phyloP scores from a whole-genome alignment of 1,284 basidiomycete species.

The Boletus sp. region DNA sequence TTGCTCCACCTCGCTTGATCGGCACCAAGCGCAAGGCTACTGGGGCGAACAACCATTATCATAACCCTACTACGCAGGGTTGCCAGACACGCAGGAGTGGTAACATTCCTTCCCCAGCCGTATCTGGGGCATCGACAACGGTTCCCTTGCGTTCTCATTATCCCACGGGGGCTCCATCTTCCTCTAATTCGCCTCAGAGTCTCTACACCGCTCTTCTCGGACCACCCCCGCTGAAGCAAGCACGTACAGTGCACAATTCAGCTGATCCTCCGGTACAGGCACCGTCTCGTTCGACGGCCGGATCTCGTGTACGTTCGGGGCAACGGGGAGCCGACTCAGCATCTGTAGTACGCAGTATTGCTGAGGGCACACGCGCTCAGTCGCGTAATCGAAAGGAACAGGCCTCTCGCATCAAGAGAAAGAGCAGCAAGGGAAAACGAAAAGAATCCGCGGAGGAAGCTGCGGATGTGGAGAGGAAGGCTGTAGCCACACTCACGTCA shows the following conservation, averaged over 20 bases:
- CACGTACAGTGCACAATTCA: conserved; percentile 71
- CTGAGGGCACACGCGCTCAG: conserved; percentile 46
- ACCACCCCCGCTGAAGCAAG: conserved; percentile 68
- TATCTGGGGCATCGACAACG: conserved; percentile 46
- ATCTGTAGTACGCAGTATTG: conserved; percentile 35
- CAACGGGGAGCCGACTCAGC: conserved; percentile 13
- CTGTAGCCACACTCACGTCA: conserved; percentile 73
- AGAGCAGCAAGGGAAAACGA: conserved; percentile 49
- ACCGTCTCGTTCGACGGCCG: conserved; percentile 38
- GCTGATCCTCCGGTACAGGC: conserved; percentile 65
- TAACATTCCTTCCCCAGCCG: conserved; percentile 40
- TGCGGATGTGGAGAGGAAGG: conserved; percentile 70
- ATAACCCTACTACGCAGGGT: conserved; percentile 49
- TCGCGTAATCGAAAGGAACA: conserved; percentile 31
- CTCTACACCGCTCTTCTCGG: conserved; percentile 72
- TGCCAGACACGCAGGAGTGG: conserved; percentile 31
- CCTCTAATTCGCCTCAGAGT: conserved; percentile 45
- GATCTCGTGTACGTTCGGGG: conserved; percentile 27
- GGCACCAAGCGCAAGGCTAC: conserved; percentile 56
- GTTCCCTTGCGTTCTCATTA: conserved; percentile 40
- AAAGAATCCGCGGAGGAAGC: conserved; percentile 41
- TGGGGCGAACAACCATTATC: conserved; percentile 46
- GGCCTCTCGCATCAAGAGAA: conserved; percentile 21
- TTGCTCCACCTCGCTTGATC: conserved; percentile 48
- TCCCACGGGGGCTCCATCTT: conserved; percentile 24